phyloP scores from a whole-genome alignment of 306 rosid species.

The Betula pendula region DNA sequence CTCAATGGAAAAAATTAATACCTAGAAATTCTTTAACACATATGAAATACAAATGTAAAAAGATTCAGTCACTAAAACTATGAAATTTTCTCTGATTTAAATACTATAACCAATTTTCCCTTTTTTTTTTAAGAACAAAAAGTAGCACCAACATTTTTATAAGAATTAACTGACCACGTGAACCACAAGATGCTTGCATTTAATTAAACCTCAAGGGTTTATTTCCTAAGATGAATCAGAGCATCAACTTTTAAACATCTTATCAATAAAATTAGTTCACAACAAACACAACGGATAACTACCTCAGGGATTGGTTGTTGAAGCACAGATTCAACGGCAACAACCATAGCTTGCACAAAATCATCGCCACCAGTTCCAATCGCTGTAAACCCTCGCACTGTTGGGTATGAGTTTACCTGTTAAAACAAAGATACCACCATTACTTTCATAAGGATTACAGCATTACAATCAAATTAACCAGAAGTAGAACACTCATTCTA shows the following conservation, averaged over 20 bases:
- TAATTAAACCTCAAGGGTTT: neutral
- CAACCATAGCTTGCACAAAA: constrained; percentile 87
- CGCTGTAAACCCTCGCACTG: constrained; percentile 89
- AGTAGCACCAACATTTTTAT: neutral
- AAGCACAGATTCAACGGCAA: constrained; percentile 87
- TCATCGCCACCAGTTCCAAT: constrained; percentile 95
- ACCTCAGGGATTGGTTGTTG: constrained; percentile 86
- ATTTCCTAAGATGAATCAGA: neutral
- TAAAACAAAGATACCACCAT: neutral
- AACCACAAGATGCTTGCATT: neutral
- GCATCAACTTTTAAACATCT: neutral
- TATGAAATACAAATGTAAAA: neutral
- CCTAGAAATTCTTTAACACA: neutral
- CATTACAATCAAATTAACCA: neutral
- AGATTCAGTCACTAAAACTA: neutral
- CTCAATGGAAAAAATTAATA: neutral
- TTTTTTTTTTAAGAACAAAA: neutral
- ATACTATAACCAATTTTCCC: neutral
- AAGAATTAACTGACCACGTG: neutral
- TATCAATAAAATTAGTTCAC: constrained; percentile 24
- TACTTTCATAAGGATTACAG: neutral
- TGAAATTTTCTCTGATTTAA: neutral
- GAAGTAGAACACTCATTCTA: neutral
- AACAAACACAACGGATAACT: neutral
- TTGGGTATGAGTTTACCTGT: constrained; percentile 93